Evolutionary conservation across 768 basidiomycete species (phyloP), one percentile per base, ranked within the genome.

Genomic region (Suillus brevipes): DNA sequence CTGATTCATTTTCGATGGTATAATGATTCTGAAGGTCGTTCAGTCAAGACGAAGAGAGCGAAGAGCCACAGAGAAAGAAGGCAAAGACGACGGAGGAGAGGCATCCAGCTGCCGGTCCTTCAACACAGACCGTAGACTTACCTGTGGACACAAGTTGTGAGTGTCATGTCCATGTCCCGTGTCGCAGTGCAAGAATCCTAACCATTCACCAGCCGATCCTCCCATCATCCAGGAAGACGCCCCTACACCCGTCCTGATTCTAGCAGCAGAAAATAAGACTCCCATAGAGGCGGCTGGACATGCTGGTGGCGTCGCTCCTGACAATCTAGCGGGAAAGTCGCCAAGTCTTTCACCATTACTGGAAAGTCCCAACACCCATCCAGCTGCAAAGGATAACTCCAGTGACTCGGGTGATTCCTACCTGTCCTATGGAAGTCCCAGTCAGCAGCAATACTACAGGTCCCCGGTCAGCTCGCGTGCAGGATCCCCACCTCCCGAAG

Each of bases 341-440:
- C n/a, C 36, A 37, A n/a, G 56, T n/a, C 56, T 36, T 57, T 57
- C 56, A 2, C 36, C 36, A 4, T 8, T 37, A 23, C 7, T 16
- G 7, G 14, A 25, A 58, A 58, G 23, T 25, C 37, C 23, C 14
- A 18, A 25, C 5, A 9, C 7, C 36, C 13, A 37, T 4, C 37
- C 9, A 3, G 57, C 23, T 25, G 14, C 14, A 4, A 18, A 53
- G 16, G 57, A 59, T 7, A 62, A 69, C 18, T 69, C 64, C 10
- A 72, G 72, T 47, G 61, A 65, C 5, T 72, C 75, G 1, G 71
- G 70, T 62, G 71, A 67, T 63, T 74, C 76, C 20, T 73, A 70
- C 34, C 61, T 58, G 64, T 72, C 71, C 1, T 68, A 75, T 18
- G 65, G 65, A 37, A 67, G 70, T 13, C 25, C 25, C 7, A 9